Evolutionary conservation across 148 eudicot species (phyloP).

Genomic region (Persicaria maculosa): DNA sequence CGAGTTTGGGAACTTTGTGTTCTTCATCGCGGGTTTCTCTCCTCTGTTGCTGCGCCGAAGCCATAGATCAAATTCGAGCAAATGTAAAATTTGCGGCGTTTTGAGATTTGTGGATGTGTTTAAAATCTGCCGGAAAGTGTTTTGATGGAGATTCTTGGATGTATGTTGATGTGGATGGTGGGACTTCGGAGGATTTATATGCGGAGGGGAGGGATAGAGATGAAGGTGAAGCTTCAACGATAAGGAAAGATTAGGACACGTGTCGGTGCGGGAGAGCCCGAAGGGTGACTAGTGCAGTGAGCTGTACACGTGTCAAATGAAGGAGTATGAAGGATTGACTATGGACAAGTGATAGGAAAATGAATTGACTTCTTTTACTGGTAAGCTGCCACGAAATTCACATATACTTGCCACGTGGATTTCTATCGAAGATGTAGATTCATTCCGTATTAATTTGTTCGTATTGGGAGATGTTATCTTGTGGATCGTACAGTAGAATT

Average conservation of each 20-base stretch:
- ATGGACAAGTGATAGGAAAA: not conserved
- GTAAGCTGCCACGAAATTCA: not conserved
- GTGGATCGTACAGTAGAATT: no score
- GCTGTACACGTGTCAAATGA: slow-evolving; percentile 1
- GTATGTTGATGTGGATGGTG: not conserved
- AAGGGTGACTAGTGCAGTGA: not conserved
- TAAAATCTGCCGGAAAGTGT: not conserved
- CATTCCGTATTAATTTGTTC: not conserved
- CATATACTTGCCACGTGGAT: not conserved
- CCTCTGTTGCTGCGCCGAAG: slow-evolving; percentile 47
- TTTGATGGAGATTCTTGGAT: not conserved
- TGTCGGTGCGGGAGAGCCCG: not conserved
- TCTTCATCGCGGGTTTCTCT: slow-evolving; percentile 32
- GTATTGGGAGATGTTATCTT: no score
- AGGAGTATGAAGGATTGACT: not conserved
- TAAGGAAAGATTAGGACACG: slow-evolving; percentile 9
- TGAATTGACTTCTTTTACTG: not conserved
- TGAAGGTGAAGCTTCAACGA: not conserved
- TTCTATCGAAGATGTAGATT: not conserved
- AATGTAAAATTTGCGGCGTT: not conserved
- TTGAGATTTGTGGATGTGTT: not conserved
- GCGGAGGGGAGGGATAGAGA: not conserved
- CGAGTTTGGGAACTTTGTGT: slow-evolving; percentile 46
- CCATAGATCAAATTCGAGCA: slow-evolving; percentile 24
- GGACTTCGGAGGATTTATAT: not conserved